Conservation (phyloP, 2,329 filamentous ascomycete species). For the Fusarium tanahbumbuense region DNA sequence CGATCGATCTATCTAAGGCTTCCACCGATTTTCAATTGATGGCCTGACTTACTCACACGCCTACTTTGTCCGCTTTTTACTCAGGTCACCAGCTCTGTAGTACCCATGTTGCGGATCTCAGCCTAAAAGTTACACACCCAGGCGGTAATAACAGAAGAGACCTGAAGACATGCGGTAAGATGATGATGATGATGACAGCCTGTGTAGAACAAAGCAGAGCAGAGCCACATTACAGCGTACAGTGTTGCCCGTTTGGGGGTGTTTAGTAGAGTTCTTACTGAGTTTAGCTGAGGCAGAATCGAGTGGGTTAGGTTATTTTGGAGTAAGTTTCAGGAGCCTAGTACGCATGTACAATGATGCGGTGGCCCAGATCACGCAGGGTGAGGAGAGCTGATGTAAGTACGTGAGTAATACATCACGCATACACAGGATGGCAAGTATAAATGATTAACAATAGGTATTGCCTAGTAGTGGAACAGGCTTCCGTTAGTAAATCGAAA, state of each 20-base stretch:
- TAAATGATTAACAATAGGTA: background rate
- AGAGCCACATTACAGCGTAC: constrained; percentile 7
- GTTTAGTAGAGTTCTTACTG: constrained; percentile 4
- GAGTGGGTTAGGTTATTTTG: constrained; percentile 25
- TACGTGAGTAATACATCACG: constrained; percentile 3
- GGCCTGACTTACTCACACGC: constrained; percentile 10
- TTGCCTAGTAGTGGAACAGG: background rate
- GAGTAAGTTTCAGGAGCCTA: constrained; percentile 8
- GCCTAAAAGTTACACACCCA: constrained; percentile 29
- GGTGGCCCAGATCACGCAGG: constrained; percentile 1
- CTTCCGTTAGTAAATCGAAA: background rate
- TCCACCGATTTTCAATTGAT: constrained; percentile 9
- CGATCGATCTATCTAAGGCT: constrained; percentile 3
- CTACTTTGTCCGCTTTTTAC: constrained; percentile 18
- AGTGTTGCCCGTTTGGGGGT: background rate
- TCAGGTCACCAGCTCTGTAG: constrained; percentile 36
- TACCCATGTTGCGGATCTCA: constrained; percentile 14
- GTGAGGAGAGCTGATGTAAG: background rate
- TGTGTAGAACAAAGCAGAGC: constrained; percentile 8
- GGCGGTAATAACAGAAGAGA: constrained; percentile 30
- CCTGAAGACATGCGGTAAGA: constrained; percentile 22
- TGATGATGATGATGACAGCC: constrained; percentile 5
- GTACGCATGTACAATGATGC: constrained; percentile 24
- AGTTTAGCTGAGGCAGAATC: constrained; percentile 15
- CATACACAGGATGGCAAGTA: constrained; percentile 11